Evolutionary conservation across 2,329 filamentous ascomycete species (phyloP).

Genomic region (Exophiala alcalophila): DNA sequence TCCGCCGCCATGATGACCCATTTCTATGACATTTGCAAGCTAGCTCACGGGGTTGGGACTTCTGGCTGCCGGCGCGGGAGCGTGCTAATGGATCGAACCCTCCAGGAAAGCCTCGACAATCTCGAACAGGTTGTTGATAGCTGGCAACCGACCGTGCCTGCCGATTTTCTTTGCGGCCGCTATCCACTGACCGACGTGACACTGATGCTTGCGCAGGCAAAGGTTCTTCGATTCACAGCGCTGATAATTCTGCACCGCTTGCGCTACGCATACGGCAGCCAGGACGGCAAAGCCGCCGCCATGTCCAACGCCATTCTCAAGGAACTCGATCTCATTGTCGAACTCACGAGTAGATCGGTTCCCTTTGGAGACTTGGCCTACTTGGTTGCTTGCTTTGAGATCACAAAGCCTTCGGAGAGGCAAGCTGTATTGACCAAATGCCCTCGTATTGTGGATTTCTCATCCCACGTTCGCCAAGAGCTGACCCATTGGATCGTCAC

Average conservation of each 20-base stretch:
- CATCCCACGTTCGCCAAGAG: not conserved
- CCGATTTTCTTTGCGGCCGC: not conserved
- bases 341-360: conserved; percentile 2
- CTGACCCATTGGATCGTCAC: conserved; percentile 3
- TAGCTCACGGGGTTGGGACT: not conserved
- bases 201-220: conserved; percentile 6
- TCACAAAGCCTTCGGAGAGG: conserved; percentile 1
- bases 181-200: conserved; percentile 4
- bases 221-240: conserved; percentile 1
- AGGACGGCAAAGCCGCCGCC: not conserved
- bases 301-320: conserved; percentile 3
- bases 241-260: conserved; percentile 1
- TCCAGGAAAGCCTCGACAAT: not conserved
- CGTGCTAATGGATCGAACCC: not conserved
- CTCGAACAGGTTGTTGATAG: not conserved
- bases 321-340: conserved; percentile 4
- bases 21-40: conserved; percentile 4
- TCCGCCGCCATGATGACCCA: conserved; percentile 3
- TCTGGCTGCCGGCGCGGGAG: not conserved
- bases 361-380: conserved; percentile 7
- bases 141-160: conserved; percentile 1
- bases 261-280: conserved; percentile 3
- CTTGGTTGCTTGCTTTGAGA: conserved; percentile 6
- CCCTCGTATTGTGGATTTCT: conserved; percentile 8
- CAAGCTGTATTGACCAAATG: not conserved